Evolutionary conservation across 306 rosid species (phyloP), one percentile per base, ranked within the genome.

Genomic region (Oxytropis ochrocephala): DNA sequence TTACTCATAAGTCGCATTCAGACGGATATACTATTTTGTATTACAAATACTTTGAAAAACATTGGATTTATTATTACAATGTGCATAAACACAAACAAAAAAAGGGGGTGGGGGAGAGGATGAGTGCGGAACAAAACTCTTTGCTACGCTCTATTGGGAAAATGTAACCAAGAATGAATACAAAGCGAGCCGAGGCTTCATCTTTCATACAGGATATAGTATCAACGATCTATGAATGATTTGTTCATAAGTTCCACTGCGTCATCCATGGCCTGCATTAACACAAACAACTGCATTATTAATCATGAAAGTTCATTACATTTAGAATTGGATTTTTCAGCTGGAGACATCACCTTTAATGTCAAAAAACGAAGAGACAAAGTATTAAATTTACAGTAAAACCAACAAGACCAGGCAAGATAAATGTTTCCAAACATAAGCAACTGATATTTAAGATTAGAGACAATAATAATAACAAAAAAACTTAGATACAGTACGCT

Each of bases 191-290:
- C 32, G 27, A 46, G 66, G 64, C 52, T 74, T 70, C 75, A n/a
- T 32, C 67, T 24, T 50, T 33, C 57, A 38, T 30, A 33, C 42
- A 30, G 64, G 32, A 10, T 65, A 3, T 5, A 5, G 14, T 42
- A 32, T 83, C 79, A 93, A 46, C 93, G 96, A 72, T 93, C 98
- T 60, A 88, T 84, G 56, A 90, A 93, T 21, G 98, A 90, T 78
- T 88, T 93, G 75, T 93, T 86, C 98, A 93, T 93, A 38, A 93
- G 96, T 62, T 76, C 83, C 59, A 93, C 96, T 0, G 98, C 98
- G 1, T 85, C 87, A 59, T 93, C 98, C 98, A 93, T 85, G 85
- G 90, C 82, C 98, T 93, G 91, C n/a, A n/a, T n/a, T n/a, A n/a
- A n/a, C n/a, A n/a, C n/a, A n/a, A n/a, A n/a, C n/a, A n/a, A n/a